A percentile compares a stretch with the other conserved stretches of the same genome.
Conservation (phyloP, 805 yeast species). For the Suhomyces tanzawaensis region DNA sequence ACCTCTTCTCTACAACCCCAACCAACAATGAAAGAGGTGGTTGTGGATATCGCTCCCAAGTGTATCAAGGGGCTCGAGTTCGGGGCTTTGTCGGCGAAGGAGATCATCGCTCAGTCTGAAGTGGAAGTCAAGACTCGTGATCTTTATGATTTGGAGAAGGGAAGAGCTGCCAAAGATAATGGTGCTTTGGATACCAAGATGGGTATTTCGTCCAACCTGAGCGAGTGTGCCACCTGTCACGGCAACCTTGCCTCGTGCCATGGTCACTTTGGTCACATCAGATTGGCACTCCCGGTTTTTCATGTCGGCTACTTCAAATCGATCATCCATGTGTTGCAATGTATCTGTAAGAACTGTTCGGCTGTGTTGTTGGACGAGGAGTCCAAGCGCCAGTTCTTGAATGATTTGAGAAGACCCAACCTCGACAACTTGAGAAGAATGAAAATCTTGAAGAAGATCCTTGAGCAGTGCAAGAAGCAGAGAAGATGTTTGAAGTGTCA, state of each 20-base stretch:
- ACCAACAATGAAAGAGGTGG: slow-evolving; percentile 43
- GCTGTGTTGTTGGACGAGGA: slow-evolving; percentile 70
- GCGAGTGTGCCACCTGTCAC: slow-evolving; percentile 87
- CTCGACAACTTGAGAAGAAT: slow-evolving; percentile 89
- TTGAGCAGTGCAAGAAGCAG: slow-evolving; percentile 94
- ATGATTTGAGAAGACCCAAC: slow-evolving; percentile 83
- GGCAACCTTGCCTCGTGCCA: slow-evolving; percentile 93
- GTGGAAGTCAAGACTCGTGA: slow-evolving; percentile 92
- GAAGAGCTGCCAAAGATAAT: slow-evolving; percentile 72
- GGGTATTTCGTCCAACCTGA: slow-evolving; percentile 90
- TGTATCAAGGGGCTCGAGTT: slow-evolving; percentile 87
- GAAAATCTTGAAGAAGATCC: slow-evolving; percentile 76
- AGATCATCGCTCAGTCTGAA: slow-evolving; percentile 89
- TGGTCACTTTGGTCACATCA: slow-evolving; percentile 96
- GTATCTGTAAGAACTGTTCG: slow-evolving; percentile 89
- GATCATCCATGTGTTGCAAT: slow-evolving; percentile 81
- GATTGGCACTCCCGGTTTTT: slow-evolving; percentile 91
- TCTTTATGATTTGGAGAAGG: slow-evolving; percentile 85
- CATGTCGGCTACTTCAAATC: slow-evolving; percentile 97
- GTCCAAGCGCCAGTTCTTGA: slow-evolving; percentile 62
- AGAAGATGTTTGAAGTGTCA: slow-evolving; percentile 87
- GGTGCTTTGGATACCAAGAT: slow-evolving; percentile 91
- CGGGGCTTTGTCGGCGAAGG: slow-evolving; percentile 88
- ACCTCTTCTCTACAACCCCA: not conserved
- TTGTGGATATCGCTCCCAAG: slow-evolving; percentile 83